These are phyloP conservation scores for Candida silvicultrix DNA, from an alignment of 805 yeast genomes.

Conservation along the genomic window DNA sequence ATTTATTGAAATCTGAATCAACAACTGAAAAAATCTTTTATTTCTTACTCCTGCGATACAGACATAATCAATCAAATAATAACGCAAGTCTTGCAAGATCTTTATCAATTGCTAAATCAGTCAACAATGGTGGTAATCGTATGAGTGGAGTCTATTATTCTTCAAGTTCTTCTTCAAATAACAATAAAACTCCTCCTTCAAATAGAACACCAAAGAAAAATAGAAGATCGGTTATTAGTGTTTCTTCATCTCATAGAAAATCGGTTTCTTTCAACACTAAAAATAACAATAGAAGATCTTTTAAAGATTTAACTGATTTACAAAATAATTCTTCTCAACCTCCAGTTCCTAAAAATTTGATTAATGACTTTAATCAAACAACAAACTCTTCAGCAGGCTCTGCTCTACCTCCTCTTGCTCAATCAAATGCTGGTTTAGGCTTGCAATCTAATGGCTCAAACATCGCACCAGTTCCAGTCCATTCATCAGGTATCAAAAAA, in stretches of 20 bases:
- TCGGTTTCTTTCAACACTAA: conserved; percentile 38
- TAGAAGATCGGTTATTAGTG: conserved; percentile 37
- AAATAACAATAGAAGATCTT: conserved; percentile 18
- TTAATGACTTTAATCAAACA: conserved; percentile 5
- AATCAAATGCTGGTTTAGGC: conserved; percentile 4
- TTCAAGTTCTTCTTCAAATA: conserved; percentile 6
- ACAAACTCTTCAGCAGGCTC: no score
- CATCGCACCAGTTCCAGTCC: conserved; percentile 14
- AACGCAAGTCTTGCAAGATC: conserved; percentile 21
- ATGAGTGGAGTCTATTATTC: not conserved
- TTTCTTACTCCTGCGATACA: conserved; percentile 64
- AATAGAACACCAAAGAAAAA: conserved; percentile 26
- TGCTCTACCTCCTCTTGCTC: no score
- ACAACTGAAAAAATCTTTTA: conserved; percentile 79
- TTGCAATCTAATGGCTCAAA: not conserved
- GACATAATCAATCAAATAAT: conserved; percentile 51
- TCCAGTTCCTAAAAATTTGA: conserved; percentile 10
- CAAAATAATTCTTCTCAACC: conserved; percentile 6
- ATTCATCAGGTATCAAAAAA: conserved; percentile 9
- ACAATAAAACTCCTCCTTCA: conserved; percentile 5
- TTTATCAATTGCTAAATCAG: conserved; percentile 23
- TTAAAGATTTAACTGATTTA: conserved; percentile 17
- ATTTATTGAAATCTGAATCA: conserved; percentile 47
- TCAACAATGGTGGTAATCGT: conserved; percentile 10
- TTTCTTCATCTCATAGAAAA: conserved; percentile 42